Conservation (phyloP, 2,329 filamentous ascomycete species). For the Alternaria burnsii region DNA sequence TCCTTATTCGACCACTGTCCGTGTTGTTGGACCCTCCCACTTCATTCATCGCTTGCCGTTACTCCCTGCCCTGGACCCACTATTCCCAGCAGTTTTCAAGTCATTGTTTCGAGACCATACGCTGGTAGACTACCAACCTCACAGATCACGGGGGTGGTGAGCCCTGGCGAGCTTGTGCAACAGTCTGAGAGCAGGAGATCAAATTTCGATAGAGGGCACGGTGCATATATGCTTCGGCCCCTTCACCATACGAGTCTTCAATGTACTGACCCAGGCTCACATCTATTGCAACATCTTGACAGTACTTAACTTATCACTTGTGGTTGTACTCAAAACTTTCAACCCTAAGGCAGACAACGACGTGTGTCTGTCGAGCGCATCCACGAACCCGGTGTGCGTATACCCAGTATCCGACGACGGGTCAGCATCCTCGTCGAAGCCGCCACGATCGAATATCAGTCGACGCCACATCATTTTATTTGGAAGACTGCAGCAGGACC, state of each 20-base stretch:
- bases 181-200: constrained; percentile 35
- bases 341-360: constrained; percentile 24
- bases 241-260: constrained; percentile 27
- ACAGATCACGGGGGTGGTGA: constrained; percentile 44
- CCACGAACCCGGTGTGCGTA: constrained; percentile 37
- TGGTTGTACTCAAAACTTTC: constrained; percentile 10
- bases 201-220: constrained; percentile 38
- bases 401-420: constrained; percentile 41
- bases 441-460: constrained; percentile 43
- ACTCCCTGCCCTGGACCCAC: constrained; percentile 20
- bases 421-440: constrained; percentile 41
- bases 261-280: constrained; percentile 18
- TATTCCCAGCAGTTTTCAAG: constrained; percentile 18
- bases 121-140: constrained; percentile 40
- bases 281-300: constrained; percentile 10
- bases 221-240: constrained; percentile 49
- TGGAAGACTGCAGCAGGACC: constrained; percentile 46
- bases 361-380: constrained; percentile 28
- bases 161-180: constrained; percentile 46
- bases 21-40: constrained; percentile 32
- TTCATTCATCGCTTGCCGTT: constrained; percentile 29
- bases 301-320: constrained; percentile 9
- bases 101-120: constrained; percentile 28
- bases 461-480: constrained; percentile 48
- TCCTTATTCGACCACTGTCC: constrained; percentile 35